phyloP scores from a whole-genome alignment of 768 basidiomycete species.

The Calvatia gigantea region DNA sequence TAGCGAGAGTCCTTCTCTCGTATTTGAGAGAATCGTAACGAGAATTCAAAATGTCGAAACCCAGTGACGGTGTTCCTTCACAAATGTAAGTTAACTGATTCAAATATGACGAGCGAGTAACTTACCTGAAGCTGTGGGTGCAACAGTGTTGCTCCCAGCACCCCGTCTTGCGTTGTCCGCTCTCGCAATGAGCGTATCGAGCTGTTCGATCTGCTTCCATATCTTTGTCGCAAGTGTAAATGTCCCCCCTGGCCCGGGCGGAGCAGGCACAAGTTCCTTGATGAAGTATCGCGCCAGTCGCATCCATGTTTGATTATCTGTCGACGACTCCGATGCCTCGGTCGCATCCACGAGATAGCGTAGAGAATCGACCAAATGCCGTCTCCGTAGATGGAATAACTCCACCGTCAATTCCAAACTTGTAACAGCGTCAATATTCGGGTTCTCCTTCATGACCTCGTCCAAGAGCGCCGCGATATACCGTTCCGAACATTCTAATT shows the following conservation, averaged over 20 bases:
- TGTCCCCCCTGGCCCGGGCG: constrained; percentile 30
- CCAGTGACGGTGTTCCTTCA: constrained; percentile 49
- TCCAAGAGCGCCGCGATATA: constrained; percentile 71
- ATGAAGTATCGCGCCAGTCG: constrained; percentile 54
- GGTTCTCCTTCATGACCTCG: constrained; percentile 56
- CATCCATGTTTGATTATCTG: constrained; percentile 43
- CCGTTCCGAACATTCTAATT: constrained; percentile 80
- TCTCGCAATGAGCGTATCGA: constrained; percentile 49
- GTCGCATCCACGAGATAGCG: constrained; percentile 66
- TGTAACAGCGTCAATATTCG: constrained; percentile 55
- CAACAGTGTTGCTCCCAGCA: constrained; percentile 57
- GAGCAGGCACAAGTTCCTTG: constrained; percentile 47
- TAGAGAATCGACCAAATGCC: constrained; percentile 68
- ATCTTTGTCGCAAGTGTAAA: constrained; percentile 50
- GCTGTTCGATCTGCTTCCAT: constrained; percentile 59
- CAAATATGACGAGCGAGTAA: neutral
- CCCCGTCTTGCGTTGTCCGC: constrained; percentile 58
- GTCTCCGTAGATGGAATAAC: constrained; percentile 66
- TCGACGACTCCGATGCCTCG: constrained; percentile 40
- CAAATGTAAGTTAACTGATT: neutral
- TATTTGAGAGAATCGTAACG: constrained; percentile 72
- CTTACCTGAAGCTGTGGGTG: constrained; percentile 55
- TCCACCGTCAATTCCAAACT: constrained; percentile 65
- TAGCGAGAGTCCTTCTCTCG: constrained; percentile 66
- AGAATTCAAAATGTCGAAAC: constrained; percentile 62